Conservation (phyloP, 305 asterid species). For the Fraxinus albicans region DNA sequence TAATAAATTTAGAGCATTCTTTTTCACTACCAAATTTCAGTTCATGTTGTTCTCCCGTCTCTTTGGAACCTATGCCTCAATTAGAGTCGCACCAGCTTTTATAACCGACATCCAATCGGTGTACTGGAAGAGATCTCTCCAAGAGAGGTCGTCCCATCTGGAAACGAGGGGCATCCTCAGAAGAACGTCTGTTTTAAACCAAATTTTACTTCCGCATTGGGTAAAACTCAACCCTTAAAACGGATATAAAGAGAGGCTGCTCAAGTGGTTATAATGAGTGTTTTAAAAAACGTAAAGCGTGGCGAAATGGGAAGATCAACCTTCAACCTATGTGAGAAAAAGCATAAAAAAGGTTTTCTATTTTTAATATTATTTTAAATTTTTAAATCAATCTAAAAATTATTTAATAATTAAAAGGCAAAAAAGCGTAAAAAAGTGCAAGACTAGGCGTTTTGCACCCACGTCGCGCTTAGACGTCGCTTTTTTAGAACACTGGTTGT, state of each 20-base stretch:
- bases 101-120: neutral
- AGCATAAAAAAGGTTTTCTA: neutral
- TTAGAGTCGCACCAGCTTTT: neutral
- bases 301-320: neutral
- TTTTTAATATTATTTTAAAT: too few relatives aligned
- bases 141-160: neutral
- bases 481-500: neutral
- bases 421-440: neutral
- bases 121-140: neutral
- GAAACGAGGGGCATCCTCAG: neutral
- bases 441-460: neutral
- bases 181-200: neutral
- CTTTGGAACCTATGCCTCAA: neutral
- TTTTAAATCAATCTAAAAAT: neutral
- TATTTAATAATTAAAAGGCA: neutral
- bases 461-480: neutral
- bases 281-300: neutral
- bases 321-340: neutral
- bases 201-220: neutral
- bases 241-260: neutral
- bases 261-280: neutral
- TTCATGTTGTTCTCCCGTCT: neutral
- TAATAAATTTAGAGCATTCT: neutral
- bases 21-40: neutral
- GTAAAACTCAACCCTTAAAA: neutral